A percentile compares a stretch with the other conserved stretches of the same genome.
These are phyloP conservation scores for Calendula officinalis DNA, from an alignment of 129 eudicot genomes.

Conservation along the genomic window DNA sequence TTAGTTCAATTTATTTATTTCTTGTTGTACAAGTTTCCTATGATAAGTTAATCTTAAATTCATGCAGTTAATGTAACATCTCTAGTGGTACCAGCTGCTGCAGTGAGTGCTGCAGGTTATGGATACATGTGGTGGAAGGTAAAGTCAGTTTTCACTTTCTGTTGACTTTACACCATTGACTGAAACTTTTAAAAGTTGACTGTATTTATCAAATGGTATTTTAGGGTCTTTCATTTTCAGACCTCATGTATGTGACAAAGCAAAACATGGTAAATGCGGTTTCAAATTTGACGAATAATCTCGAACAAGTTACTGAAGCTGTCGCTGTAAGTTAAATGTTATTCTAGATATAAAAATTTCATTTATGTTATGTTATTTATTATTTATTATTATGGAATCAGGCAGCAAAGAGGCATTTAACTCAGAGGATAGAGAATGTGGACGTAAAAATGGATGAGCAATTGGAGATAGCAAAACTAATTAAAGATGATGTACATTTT, in stretches of 20 bases:
- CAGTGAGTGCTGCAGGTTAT: conserved; percentile 74
- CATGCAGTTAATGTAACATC: conserved; percentile 45
- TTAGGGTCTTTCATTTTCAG: conserved; percentile 76
- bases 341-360: background rate
- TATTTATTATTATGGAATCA: conserved; percentile 24
- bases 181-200: conserved; percentile 1
- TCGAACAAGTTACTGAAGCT: conserved; percentile 66
- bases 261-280: conserved; percentile 61
- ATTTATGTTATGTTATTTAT: background rate
- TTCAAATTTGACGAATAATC: conserved; percentile 59
- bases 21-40: background rate
- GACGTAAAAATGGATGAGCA: conserved; percentile 71
- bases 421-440: conserved; percentile 71
- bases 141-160: background rate
- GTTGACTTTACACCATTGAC: background rate
- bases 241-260: conserved; percentile 82
- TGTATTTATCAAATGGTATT: conserved; percentile 17
- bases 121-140: conserved; percentile 98
- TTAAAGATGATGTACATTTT: conserved; percentile 51
- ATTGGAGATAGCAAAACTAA: conserved; percentile 54
- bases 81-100: conserved; percentile 64
- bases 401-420: conserved; percentile 82
- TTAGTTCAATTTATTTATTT: background rate
- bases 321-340: conserved; percentile 51
- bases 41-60: background rate